Conservation (phyloP, 139 green algal species). For the Spirogloea muscicola region DNA sequence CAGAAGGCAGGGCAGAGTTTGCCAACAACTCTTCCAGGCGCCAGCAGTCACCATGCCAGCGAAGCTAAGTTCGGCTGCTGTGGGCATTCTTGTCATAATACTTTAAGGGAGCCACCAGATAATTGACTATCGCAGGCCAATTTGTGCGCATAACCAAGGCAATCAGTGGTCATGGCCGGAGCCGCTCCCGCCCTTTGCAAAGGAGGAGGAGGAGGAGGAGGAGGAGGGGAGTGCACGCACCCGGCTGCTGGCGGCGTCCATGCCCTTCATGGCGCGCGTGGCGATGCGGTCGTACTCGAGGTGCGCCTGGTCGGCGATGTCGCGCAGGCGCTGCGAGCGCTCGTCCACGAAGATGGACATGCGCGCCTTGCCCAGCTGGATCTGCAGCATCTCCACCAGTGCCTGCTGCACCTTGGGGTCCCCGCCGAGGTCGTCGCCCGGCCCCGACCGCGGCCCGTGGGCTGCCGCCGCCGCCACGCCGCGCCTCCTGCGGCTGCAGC, state of each 20-base stretch:
- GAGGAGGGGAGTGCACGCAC: not conserved
- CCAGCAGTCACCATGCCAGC: too few species aligned
- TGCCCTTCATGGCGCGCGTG: not conserved
- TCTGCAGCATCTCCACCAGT: not conserved
- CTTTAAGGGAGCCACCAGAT: too few species aligned
- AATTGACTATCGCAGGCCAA: too few species aligned
- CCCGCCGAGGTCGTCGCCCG: not conserved
- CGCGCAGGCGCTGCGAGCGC: not conserved
- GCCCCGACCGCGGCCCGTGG: too few species aligned
- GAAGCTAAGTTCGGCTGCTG: too few species aligned
- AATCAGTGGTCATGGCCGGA: too few species aligned
- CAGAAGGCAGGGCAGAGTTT: not conserved
- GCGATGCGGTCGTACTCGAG: not conserved
- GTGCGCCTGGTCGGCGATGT: not conserved
- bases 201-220: too few species aligned
- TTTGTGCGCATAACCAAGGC: too few species aligned
- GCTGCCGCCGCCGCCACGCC: too few species aligned
- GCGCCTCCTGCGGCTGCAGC: too few species aligned
- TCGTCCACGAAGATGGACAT: constrained; percentile 1
- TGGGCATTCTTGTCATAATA: too few species aligned
- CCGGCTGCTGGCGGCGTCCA: not conserved
- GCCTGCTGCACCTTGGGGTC: not conserved
- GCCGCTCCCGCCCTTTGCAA: too few species aligned
- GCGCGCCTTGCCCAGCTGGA: constrained; percentile 2
- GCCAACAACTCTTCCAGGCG: not conserved